phyloP scores from a whole-genome alignment of 2,329 filamentous ascomycete genomes.

The Metarhizium brunneum region DNA sequence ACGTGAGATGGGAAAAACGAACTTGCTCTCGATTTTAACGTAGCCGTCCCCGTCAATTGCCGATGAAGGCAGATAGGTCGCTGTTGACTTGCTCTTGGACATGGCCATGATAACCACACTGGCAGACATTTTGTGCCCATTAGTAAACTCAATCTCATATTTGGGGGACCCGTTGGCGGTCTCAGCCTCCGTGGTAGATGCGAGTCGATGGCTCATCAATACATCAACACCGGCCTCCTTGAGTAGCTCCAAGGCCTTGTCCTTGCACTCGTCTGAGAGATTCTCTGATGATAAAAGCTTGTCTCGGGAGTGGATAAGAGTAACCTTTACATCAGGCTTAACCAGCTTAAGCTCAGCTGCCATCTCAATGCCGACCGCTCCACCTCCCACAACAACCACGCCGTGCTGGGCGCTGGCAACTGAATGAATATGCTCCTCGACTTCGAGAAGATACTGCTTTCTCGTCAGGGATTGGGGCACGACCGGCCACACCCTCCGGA shows the following conservation, averaged over 20 bases:
- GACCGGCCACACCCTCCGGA: constrained; percentile 61
- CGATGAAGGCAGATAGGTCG: constrained; percentile 49
- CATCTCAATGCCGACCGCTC: constrained; percentile 76
- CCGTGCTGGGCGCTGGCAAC: constrained; percentile 43
- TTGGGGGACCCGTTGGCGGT: constrained; percentile 29
- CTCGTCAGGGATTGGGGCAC: constrained; percentile 57
- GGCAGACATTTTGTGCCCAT: constrained; percentile 49
- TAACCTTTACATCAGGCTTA: constrained; percentile 57
- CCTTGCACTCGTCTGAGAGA: constrained; percentile 60
- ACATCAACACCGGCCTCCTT: constrained; percentile 55
- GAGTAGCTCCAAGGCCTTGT: constrained; percentile 48
- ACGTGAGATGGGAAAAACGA: constrained; percentile 16
- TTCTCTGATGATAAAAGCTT: constrained; percentile 65
- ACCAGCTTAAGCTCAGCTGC: constrained; percentile 66
- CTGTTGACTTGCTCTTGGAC: constrained; percentile 52
- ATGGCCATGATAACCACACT: constrained; percentile 63
- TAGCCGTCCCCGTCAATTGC: constrained; percentile 56
- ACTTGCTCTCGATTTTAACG: constrained; percentile 51
- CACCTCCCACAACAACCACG: constrained; percentile 65
- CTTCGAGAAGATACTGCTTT: constrained; percentile 55
- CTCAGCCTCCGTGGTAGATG: constrained; percentile 35
- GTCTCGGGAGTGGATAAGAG: constrained; percentile 62
- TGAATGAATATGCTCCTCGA: constrained; percentile 46
- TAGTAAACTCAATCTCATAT: constrained; percentile 47
- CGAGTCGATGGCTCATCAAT: constrained; percentile 51